These are phyloP conservation scores for Schwanniomyces sp. DNA, from an alignment of 805 yeast genomes.

Conservation along the genomic window DNA sequence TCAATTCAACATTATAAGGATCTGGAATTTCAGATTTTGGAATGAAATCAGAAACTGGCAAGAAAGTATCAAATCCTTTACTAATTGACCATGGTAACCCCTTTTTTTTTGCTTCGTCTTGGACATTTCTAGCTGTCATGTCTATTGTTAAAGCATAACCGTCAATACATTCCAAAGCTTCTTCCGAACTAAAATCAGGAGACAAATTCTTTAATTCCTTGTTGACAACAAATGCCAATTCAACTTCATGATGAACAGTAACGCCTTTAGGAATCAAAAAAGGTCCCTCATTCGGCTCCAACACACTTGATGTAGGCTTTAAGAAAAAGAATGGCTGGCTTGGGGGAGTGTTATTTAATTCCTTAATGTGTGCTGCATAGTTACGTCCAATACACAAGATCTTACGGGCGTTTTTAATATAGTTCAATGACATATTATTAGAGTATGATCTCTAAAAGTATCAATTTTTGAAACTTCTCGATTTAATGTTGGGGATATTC, in stretches of 20 bases:
- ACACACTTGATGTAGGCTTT: constrained; percentile 81
- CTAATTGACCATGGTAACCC: constrained; percentile 97
- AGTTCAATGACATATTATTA: constrained; percentile 45
- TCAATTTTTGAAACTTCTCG: neutral
- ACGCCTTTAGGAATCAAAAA: constrained; percentile 81
- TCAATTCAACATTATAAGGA: constrained; percentile 68
- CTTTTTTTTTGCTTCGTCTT: constrained; percentile 88
- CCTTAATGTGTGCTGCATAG: constrained; percentile 94
- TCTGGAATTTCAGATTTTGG: constrained; percentile 65
- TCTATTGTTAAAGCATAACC: constrained; percentile 92
- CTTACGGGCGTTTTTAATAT: constrained; percentile 66
- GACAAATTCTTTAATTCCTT: constrained; percentile 61
- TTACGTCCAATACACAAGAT: constrained; percentile 95
- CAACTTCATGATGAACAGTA: constrained; percentile 88
- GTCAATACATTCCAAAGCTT: constrained; percentile 74
- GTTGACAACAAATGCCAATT: constrained; percentile 76
- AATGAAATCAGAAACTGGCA: constrained; percentile 79
- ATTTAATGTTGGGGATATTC: no score
- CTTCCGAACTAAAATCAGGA: constrained; percentile 56
- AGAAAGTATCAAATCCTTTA: constrained; percentile 94
- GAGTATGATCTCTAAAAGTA: neutral
- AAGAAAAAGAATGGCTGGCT: constrained; percentile 87
- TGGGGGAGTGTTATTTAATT: constrained; percentile 80
- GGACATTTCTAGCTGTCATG: constrained; percentile 94
- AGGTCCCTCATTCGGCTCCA: constrained; percentile 63